Evolutionary conservation across 176 grass and related monocot genomes (phyloP).

Genomic region (Aegilops speltoides): DNA sequence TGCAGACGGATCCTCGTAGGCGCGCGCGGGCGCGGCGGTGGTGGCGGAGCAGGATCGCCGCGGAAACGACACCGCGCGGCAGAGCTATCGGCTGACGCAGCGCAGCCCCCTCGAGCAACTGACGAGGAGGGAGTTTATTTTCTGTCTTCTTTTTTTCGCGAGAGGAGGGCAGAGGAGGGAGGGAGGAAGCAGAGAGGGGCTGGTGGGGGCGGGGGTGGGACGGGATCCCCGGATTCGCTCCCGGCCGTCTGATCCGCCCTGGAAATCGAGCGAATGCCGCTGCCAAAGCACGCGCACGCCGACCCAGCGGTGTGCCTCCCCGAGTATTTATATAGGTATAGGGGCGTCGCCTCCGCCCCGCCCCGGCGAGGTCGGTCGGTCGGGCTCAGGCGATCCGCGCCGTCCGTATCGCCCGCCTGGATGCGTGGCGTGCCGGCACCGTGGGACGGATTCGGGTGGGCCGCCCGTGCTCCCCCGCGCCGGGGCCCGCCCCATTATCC

Average conservation of each 20-base stretch:
- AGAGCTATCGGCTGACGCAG: background rate
- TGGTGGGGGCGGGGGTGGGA: background rate
- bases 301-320: background rate
- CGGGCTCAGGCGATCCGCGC: constrained; percentile 24
- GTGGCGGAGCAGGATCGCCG: constrained; percentile 9
- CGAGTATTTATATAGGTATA: constrained; percentile 36
- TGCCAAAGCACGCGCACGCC: constrained; percentile 18
- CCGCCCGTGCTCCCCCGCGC: background rate
- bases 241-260: constrained; percentile 47
- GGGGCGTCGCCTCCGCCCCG: too few species aligned
- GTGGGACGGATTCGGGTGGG: background rate
- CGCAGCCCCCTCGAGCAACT: constrained; percentile 5
- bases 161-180: background rate
- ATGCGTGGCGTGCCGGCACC: background rate
- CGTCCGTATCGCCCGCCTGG: constrained; percentile 31
- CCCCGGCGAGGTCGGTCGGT: background rate
- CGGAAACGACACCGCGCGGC: constrained; percentile 12
- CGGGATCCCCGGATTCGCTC: constrained; percentile 47
- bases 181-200: background rate
- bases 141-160: background rate
- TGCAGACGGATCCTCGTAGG: background rate
- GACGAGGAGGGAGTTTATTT: constrained; percentile 26
- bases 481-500: background rate
- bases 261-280: constrained; percentile 30
- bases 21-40: background rate